A percentile compares a stretch with the other conserved stretches of the same genome.
These are phyloP conservation scores for Selaginella tamariscina DNA, from an alignment of 75 land plant genomes.

Conservation along the genomic window DNA sequence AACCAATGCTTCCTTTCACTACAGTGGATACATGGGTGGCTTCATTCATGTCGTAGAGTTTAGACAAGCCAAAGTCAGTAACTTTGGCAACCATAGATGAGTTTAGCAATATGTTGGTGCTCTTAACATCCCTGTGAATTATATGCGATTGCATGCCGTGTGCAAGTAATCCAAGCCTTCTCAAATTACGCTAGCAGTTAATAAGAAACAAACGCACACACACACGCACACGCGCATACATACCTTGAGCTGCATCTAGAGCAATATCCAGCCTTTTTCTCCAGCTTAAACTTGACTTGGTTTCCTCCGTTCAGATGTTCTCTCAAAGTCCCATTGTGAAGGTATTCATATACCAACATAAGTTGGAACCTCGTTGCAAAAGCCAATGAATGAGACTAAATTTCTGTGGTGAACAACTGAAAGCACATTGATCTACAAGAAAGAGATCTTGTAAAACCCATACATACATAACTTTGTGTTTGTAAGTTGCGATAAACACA, in stretches of 20 bases:
- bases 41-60: not conserved
- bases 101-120: not conserved
- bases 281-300: not conserved
- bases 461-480: not conserved
- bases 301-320: slow-evolving; percentile 15
- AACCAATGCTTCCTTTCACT: not conserved
- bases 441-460: not conserved
- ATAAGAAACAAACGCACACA: not conserved
- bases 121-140: not conserved
- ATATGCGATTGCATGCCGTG: slow-evolving; percentile 4
- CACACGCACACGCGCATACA: no score
- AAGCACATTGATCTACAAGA: slow-evolving; percentile 13
- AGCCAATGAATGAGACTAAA: slow-evolving; percentile 16
- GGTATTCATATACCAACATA: slow-evolving; percentile 16
- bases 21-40: not conserved
- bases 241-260: slow-evolving; percentile 16
- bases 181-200: not conserved
- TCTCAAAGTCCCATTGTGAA: slow-evolving; percentile 10
- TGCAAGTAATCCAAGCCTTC: slow-evolving; percentile 5
- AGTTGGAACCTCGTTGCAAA: slow-evolving; percentile 12
- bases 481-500: not conserved
- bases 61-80: not conserved
- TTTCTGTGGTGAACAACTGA: slow-evolving; percentile 18
- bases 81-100: not conserved
- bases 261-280: slow-evolving; percentile 15